Percentiles rank a stretch among this genome's conserved stretches.
These are phyloP conservation scores for Pichia californica DNA, from an alignment of 805 yeast species.

Conservation along the genomic window DNA sequence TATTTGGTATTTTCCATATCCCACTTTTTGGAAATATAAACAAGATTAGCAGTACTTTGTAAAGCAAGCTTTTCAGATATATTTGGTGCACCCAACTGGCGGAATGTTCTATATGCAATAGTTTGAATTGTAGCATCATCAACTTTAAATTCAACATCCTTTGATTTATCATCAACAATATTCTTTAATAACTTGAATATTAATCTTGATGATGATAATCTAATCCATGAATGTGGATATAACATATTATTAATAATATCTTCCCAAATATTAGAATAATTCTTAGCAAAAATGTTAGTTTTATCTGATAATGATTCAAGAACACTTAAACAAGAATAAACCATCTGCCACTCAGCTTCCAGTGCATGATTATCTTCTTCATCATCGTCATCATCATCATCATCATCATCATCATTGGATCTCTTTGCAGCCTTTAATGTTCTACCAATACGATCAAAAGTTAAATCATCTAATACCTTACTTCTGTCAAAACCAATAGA, in stretches of 20 bases:
- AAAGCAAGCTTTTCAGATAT: constrained; percentile 56
- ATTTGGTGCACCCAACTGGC: constrained; percentile 78
- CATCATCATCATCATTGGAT: constrained; percentile 32
- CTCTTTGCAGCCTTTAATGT: constrained; percentile 23
- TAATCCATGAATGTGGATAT: constrained; percentile 90
- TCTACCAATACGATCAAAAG: constrained; percentile 20
- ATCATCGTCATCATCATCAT: constrained; percentile 24
- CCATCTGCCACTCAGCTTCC: constrained; percentile 60
- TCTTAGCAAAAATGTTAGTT: constrained; percentile 33
- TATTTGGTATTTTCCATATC: constrained; percentile 35
- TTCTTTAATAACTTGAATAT: constrained; percentile 44
- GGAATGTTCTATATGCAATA: constrained; percentile 58
- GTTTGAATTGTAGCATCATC: constrained; percentile 48
- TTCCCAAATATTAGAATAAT: constrained; percentile 45
- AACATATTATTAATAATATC: constrained; percentile 49
- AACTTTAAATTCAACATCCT: constrained; percentile 28
- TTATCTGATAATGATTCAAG: constrained; percentile 17
- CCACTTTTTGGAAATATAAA: constrained; percentile 59
- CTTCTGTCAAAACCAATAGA: constrained; percentile 38
- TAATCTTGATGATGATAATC: constrained; percentile 59
- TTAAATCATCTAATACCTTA: constrained; percentile 20
- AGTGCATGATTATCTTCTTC: constrained; percentile 25
- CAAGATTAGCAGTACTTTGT: constrained; percentile 62
- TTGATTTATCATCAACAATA: constrained; percentile 14
- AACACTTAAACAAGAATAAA: constrained; percentile 59